Evolutionary conservation across 768 basidiomycete genomes (phyloP).

Genomic region (Candolleomyces efflorescens): DNA sequence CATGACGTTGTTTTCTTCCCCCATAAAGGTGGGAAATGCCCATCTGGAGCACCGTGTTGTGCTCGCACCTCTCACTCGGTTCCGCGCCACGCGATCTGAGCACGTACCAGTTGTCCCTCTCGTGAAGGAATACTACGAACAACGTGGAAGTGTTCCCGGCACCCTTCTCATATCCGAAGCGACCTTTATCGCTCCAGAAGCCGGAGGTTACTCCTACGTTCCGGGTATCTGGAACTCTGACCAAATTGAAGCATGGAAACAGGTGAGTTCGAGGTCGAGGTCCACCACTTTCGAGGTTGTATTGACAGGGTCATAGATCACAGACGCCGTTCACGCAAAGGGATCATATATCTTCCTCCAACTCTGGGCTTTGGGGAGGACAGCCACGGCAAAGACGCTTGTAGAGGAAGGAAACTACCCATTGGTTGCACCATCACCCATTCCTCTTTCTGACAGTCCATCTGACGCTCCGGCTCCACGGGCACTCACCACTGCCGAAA

Average conservation of each 20-base stretch:
- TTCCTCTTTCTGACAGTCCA: conserved; percentile 14
- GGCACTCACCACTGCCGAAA: conserved; percentile 40
- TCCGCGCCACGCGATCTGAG: conserved; percentile 30
- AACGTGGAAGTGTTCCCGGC: conserved; percentile 43
- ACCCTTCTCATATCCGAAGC: conserved; percentile 58
- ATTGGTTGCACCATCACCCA: conserved; percentile 27
- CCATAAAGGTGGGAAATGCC: conserved; percentile 40
- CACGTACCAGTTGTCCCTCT: conserved; percentile 29
- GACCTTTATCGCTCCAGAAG: conserved; percentile 42
- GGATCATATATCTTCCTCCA: conserved; percentile 40
- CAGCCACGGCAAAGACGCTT: conserved; percentile 29
- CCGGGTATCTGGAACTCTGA: conserved; percentile 49
- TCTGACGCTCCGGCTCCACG: conserved; percentile 23
- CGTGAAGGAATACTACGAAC: conserved; percentile 42
- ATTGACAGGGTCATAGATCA: conserved; percentile 22
- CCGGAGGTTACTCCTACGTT: conserved; percentile 26
- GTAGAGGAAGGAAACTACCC: conserved; percentile 26
- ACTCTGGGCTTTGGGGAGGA: conserved; percentile 38
- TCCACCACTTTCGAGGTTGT: not conserved
- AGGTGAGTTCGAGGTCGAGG: conserved; percentile 24
- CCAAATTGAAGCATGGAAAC: conserved; percentile 51
- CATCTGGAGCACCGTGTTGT: conserved; percentile 47
- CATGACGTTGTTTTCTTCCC: conserved; percentile 32
- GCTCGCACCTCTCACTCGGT: conserved; percentile 50
- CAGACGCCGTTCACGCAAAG: conserved; percentile 41